Percentiles rank a stretch among this genome's conserved stretches.
These are phyloP conservation scores for Xylariales sp. DNA, from an alignment of 2,329 filamentous ascomycete genomes.

Conservation along the genomic window DNA sequence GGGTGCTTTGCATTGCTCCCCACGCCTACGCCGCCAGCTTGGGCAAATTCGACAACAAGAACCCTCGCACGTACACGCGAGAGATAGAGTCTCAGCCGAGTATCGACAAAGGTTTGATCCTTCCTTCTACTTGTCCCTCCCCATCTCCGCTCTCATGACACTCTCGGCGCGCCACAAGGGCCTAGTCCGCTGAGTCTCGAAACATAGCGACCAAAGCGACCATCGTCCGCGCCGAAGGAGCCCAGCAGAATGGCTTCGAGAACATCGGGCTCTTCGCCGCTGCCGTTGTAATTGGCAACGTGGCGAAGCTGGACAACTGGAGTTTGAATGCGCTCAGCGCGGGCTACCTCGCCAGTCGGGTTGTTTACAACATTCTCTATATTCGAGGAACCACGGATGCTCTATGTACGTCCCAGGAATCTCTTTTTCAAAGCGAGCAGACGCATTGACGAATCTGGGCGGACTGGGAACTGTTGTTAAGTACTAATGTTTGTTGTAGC, in stretches of 20 bases:
- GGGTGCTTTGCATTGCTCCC: neutral
- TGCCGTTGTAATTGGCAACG: conserved; percentile 23
- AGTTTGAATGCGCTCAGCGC: conserved; percentile 19
- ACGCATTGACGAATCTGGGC: too few species aligned
- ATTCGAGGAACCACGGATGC: too few species aligned
- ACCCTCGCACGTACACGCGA: neutral
- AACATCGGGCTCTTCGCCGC: conserved; percentile 25
- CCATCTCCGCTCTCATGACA: too few species aligned
- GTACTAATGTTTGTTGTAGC: too few species aligned
- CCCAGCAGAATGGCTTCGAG: conserved; percentile 24
- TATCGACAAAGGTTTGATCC: too few species aligned
- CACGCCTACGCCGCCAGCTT: neutral
- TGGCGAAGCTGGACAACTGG: conserved; percentile 14
- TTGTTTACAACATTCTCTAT: conserved; percentile 23
- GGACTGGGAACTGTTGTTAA: too few species aligned
- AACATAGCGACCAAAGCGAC: too few species aligned
- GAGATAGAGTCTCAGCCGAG: too few species aligned
- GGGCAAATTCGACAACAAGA: neutral
- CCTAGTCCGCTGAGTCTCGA: neutral
- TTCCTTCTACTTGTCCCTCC: too few species aligned
- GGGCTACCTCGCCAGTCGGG: conserved; percentile 19
- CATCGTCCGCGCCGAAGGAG: conserved; percentile 23
- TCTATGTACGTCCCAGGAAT: too few species aligned
- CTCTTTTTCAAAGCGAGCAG: too few species aligned
- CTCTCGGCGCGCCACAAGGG: neutral